Base-by-base conservation (phyloP, 768 basidiomycete species). In the Filobasidium floriforme region DNA sequence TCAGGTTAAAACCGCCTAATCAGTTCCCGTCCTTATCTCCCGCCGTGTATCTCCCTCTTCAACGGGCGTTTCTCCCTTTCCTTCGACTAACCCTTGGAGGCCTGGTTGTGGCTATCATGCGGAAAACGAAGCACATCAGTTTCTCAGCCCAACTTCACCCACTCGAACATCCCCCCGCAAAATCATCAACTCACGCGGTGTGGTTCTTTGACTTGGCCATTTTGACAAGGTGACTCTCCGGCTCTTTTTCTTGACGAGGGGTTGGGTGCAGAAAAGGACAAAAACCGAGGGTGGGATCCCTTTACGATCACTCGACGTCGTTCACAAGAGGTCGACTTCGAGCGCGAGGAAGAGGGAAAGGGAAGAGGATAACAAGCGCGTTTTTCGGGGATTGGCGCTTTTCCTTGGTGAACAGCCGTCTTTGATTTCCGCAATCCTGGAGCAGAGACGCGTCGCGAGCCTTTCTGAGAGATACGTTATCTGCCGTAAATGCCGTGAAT, bases 181-280 rank as follows among this genome's bases (percentile, higher is more conserved):
- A 37, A 37, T 37, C 32, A 9, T 37, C 32, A 9, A 76, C 85
- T 65, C 79, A 93, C 90, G 73, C 72, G 67, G 79, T 80, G 72
- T 80, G 79, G 72, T 97, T 97, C 85, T 97, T 97, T 70, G 94
- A 98, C 83, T 98, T 96, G 85, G 92, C 87, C 92, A 96, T 97
- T 73, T 52, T 66, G 59, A 41, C 46, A 54, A 18, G 37, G 28
- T 60, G 59, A 60, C 41, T 60, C 59, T 43, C 41, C 41, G 28
- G n/a, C 41, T 60, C n/a, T 41, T 57, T 57, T n/a, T 60, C 29
- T 37, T 40, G 41, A 60, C n/a, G 41, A 60, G 59, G 59, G 59
- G 26, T 60, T 57, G 26, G 54, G 19, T 22, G 26, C 5, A 32
- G 22, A 5, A 24, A 57, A 57, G 24, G 15, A 28, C 22, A 57